Conservation (phyloP, 2,329 filamentous ascomycete genomes). For the Microdochium trichocladiopsis region DNA sequence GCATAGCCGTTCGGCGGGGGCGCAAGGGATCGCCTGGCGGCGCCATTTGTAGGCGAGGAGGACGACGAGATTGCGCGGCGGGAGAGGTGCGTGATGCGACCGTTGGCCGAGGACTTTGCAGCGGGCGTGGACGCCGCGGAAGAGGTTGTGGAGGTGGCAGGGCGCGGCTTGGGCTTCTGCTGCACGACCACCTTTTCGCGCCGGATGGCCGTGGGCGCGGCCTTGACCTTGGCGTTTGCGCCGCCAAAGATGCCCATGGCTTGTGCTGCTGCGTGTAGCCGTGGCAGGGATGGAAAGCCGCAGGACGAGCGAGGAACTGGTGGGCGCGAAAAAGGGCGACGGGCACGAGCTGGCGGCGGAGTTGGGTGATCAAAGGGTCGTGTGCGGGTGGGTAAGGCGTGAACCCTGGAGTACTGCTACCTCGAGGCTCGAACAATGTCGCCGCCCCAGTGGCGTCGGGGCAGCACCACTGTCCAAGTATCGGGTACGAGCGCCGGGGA, state of each 20-base stretch:
- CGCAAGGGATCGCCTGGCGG: background rate
- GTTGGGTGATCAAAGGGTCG: background rate
- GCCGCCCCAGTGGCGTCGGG: background rate
- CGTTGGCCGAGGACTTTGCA: slow-evolving; percentile 2
- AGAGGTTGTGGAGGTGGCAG: slow-evolving; percentile 20
- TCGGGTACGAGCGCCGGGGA: background rate
- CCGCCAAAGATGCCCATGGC: slow-evolving; percentile 33
- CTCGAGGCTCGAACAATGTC: background rate
- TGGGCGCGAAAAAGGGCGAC: background rate
- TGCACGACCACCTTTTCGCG: slow-evolving; percentile 44
- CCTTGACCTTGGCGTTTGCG: slow-evolving; percentile 40
- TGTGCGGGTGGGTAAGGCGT: background rate
- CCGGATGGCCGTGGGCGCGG: slow-evolving; percentile 40
- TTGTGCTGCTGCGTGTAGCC: background rate
- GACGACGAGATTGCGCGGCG: background rate
- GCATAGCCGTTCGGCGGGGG: slow-evolving; percentile 3
- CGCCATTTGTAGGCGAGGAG: background rate
- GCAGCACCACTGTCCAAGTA: background rate
- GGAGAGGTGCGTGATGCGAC: slow-evolving; percentile 17
- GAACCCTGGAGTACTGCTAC: background rate
- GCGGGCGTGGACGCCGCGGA: slow-evolving; percentile 16
- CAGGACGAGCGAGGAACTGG: background rate
- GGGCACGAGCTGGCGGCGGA: background rate
- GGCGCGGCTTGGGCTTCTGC: slow-evolving; percentile 22
- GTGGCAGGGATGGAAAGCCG: background rate